Evolutionary conservation across 108 stramenopile genomes (phyloP).

Genomic region (Skeletonema tropicum): DNA sequence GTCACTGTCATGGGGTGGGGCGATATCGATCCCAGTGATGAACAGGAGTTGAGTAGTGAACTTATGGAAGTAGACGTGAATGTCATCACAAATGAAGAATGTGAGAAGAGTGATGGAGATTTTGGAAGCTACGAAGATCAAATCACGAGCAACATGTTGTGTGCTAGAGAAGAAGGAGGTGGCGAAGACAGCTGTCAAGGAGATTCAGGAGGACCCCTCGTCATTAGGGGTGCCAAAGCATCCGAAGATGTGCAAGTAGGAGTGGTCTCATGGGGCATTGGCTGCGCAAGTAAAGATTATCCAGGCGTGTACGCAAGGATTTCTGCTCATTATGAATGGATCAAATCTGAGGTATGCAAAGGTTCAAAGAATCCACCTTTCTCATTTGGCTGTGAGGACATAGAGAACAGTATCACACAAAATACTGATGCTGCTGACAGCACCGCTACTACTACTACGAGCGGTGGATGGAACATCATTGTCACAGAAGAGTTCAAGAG

Average conservation of each 20-base stretch:
- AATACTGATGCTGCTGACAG: background rate
- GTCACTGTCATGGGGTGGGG: constrained; percentile 49
- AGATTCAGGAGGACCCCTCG: constrained; percentile 5
- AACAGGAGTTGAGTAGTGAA: background rate
- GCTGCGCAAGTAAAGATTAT: constrained; percentile 48
- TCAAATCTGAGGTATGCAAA: constrained; percentile 32
- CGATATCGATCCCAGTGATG: constrained; percentile 26
- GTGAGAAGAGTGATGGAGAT: constrained; percentile 8
- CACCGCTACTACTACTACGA: background rate
- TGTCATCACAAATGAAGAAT: constrained; percentile 37
- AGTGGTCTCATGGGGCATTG: constrained; percentile 61
- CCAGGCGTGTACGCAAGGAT: constrained; percentile 61
- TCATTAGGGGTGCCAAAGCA: constrained; percentile 10
- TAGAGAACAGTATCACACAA: background rate
- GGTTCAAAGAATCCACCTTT: constrained; percentile 3
- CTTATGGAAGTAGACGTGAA: constrained; percentile 45
- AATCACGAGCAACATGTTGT: constrained; percentile 46
- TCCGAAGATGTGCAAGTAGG: constrained; percentile 49
- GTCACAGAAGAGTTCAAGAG: background rate
- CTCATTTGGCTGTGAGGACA: constrained; percentile 5
- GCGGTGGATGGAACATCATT: background rate
- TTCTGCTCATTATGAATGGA: constrained; percentile 39
- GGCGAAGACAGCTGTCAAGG: constrained; percentile 49
- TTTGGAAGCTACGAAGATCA: constrained; percentile 20
- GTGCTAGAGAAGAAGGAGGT: constrained; percentile 24